A percentile compares a stretch with the other conserved stretches of the same genome.
Conservation (phyloP, 129 eudicot genomes). For the carrot (Daucus carota) region DNA sequence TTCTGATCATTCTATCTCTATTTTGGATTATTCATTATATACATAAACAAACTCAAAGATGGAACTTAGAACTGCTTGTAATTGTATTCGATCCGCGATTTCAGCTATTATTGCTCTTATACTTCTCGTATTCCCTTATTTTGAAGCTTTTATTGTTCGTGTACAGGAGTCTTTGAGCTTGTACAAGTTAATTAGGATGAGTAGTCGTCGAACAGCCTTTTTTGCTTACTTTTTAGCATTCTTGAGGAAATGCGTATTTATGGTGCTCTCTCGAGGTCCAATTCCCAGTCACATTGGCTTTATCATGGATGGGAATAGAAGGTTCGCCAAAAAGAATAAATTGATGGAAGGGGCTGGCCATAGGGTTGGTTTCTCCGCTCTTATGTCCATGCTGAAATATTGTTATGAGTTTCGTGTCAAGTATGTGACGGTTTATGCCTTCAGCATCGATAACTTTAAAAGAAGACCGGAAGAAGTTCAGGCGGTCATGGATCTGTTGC, state of each 20-base stretch:
- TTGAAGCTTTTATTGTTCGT: neutral
- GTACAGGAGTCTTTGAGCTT: neutral
- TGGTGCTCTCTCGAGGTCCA: slow-evolving; percentile 39
- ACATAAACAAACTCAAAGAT: no score
- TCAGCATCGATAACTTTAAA: slow-evolving; percentile 70
- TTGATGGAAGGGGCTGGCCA: slow-evolving; percentile 61
- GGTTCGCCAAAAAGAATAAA: slow-evolving; percentile 47
- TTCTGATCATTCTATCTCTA: no score
- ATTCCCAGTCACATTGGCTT: slow-evolving; percentile 59
- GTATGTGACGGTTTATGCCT: slow-evolving; percentile 52
- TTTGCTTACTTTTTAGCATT: slow-evolving; percentile 20
- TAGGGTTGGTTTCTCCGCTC: slow-evolving; percentile 43
- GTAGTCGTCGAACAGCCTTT: slow-evolving; percentile 5
- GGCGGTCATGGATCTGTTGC: slow-evolving; percentile 42
- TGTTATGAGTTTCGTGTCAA: slow-evolving; percentile 56
- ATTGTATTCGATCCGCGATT: no score
- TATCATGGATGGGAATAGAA: slow-evolving; percentile 72
- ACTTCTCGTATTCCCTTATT: no score
- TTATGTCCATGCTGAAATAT: slow-evolving; percentile 45
- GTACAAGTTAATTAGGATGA: slow-evolving; percentile 18
- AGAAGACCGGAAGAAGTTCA: slow-evolving; percentile 63
- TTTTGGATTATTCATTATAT: no score
- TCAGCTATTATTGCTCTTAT: no score
- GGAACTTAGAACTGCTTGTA: no score
- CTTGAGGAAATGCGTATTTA: slow-evolving; percentile 37